Base-by-base conservation (phyloP, 2,329 filamentous ascomycete species). In the Curvularia lunata region DNA sequence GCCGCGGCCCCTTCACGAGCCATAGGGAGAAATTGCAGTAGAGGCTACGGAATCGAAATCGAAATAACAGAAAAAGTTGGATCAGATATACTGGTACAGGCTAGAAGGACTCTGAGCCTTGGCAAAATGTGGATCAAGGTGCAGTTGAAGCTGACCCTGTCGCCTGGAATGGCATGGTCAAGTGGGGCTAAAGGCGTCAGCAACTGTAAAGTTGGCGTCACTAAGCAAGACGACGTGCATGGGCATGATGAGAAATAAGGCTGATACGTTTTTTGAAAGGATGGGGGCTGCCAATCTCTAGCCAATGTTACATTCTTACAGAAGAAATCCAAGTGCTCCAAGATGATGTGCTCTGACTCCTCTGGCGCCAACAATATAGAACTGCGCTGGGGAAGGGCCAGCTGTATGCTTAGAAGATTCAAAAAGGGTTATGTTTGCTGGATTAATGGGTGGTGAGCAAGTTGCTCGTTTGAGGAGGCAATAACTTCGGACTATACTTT, bases 121-220 rank as follows among this genome's bases (percentile, higher is more conserved):
- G 40, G 16, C 18, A 27, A 16, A 25, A 32, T 43, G 25, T 42
- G 30, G 21, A 28, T 46, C 28, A 41, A 9, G 25, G 45, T 21
- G 27, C 27, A 55, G 28, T 32, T 27, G 40, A 54, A 49, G 51
- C 19, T 41, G 51, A 18, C 16, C 38, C 54, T 61, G 65, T 51
- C 65, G 65, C 65, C 65, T 69, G 56, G 54, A 57, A 56, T 53
- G 47, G 56, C 49, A 59, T 52, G 43, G 41, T 34, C 19, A 40
- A 8, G 61, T 57, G 57, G 42, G 57, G 60, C 54, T 48, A 34
- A n/a, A 37, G 30, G 48, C 49, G 48, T 51, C 21, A 54, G 54
- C 34, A 45, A 32, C 48, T 32, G 53, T 18, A 18, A 16, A 37
- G 16, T 38, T 48, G 38, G 13, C n/a, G n/a, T 37, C 37, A 6